Base-by-base conservation (phyloP, 345 rosid genomes). In the Sonneratia caseolaris region DNA sequence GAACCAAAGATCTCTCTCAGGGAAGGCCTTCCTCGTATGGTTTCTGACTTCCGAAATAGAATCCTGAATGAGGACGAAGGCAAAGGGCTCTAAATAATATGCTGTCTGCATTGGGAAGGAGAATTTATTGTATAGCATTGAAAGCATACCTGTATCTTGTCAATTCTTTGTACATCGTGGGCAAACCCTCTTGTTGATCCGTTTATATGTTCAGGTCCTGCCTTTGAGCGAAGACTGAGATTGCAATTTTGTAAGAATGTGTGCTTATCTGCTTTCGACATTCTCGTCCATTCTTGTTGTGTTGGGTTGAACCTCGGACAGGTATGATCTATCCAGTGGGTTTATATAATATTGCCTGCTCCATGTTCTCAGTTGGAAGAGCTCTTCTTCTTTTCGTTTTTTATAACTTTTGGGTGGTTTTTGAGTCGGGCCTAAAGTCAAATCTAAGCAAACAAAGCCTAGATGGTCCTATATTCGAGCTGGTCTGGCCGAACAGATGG, bases 11-110 rank as follows among this genome's bases (percentile, higher is more conserved):
- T 95, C 37, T 74, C 97, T 13, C 81, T 95, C 71, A 82, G 86
- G 72, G 97, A 86, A 1, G 97, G 99, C 53, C 79, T 95, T 78
- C 99, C 99, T 69, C 96, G 81, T 32, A 95, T 95, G 99, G 99
- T 95, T 48, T 86, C 84, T 49, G 96, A 93, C 79, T 93, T 91
- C 82, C 85, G 81, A 78, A 88, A 85, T 73, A 84, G 98, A 77
- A 91, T 93, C 81, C 77, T 91, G 79, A 89, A 93, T 64, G 92
- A 88, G 81, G 91, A 87, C 66, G 96, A 89, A 84, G 91, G 90
- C 9, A 91, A 89, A 80, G 88, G 87, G 74, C 74, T 80, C 66
- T 79, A 83, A 80, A 51, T 38, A 69, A 68, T 71, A 40, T 1
- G 66, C 19, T 9, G 66, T 7, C 66, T 3, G 38, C 38, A 27